phyloP scores from a whole-genome alignment of 192 early-diverging fungal genomes.

The Coemansia sp. region DNA sequence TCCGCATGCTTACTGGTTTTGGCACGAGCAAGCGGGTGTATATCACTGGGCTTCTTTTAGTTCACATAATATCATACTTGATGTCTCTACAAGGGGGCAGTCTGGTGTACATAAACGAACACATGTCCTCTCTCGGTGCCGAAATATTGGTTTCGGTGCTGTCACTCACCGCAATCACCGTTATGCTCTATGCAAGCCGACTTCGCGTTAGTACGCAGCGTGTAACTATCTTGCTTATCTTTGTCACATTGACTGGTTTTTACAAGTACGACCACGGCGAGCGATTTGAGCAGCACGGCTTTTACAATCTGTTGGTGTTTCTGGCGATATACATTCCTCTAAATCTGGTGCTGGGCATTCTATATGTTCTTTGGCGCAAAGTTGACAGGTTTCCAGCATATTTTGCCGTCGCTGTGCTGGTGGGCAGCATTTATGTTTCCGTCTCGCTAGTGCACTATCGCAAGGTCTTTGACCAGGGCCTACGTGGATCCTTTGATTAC shows the following conservation, averaged over 20 bases:
- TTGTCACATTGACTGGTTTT: constrained; percentile 19
- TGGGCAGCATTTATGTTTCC: constrained; percentile 13
- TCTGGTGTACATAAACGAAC: constrained; percentile 53
- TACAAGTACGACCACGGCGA: constrained; percentile 59
- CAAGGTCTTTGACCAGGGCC: constrained; percentile 43
- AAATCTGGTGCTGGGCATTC: constrained; percentile 43
- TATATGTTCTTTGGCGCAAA: constrained; percentile 36
- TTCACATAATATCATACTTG: constrained; percentile 14
- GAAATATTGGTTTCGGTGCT: constrained; percentile 47
- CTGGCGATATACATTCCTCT: constrained; percentile 53
- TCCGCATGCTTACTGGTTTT: neutral
- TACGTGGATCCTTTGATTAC: constrained; percentile 10
- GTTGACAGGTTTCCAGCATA: constrained; percentile 37
- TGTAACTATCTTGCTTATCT: constrained; percentile 7
- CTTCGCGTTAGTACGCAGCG: constrained; percentile 35
- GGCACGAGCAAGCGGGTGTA: constrained; percentile 1
- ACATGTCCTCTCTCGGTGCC: constrained; percentile 48
- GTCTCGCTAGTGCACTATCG: constrained; percentile 31
- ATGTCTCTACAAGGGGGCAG: constrained; percentile 45
- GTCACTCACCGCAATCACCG: constrained; percentile 41
- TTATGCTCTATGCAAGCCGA: constrained; percentile 44
- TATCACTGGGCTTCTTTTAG: constrained; percentile 5
- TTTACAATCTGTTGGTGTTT: constrained; percentile 59
- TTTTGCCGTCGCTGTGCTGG: constrained; percentile 22
- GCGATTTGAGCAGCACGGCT: constrained; percentile 56